Percentiles rank a stretch among this genome's conserved stretches.
phyloP scores from a whole-genome alignment of 257 asterid genomes.

The Solanum lignicaule region DNA sequence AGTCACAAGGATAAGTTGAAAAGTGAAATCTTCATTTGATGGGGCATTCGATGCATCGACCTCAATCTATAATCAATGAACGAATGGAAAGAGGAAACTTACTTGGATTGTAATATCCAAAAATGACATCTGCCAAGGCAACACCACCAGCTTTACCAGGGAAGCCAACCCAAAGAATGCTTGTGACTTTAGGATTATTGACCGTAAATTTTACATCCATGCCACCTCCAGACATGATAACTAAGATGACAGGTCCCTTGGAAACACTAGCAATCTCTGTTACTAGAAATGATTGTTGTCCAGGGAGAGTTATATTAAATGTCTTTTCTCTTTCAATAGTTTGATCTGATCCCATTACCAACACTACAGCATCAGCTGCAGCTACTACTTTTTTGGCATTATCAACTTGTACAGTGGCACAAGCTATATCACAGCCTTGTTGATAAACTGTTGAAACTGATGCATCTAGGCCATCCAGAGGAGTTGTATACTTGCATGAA shows the following conservation, averaged over 20 bases:
- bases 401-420: constrained; percentile 39
- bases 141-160: constrained; percentile 96
- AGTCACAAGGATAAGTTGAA: neutral
- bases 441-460: constrained; percentile 44
- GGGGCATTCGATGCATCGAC: neutral
- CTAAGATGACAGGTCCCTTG: constrained; percentile 73
- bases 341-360: constrained; percentile 75
- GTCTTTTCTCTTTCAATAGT: constrained; percentile 55
- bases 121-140: constrained; percentile 62
- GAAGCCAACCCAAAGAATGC: constrained; percentile 87
- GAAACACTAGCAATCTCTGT: constrained; percentile 54
- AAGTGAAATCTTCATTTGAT: neutral
- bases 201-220: constrained; percentile 74
- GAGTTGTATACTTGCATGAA: constrained; percentile 63
- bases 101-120: constrained; percentile 74
- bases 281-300: constrained; percentile 55
- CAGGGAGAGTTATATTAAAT: constrained; percentile 66
- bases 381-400: constrained; percentile 51
- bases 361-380: constrained; percentile 60
- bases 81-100: neutral
- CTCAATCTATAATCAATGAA: neutral
- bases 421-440: constrained; percentile 52
- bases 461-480: constrained; percentile 51
- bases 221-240: constrained; percentile 84
- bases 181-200: constrained; percentile 47